phyloP scores from a whole-genome alignment of 2,329 filamentous ascomycete genomes.

The Talaromyces sp. region DNA sequence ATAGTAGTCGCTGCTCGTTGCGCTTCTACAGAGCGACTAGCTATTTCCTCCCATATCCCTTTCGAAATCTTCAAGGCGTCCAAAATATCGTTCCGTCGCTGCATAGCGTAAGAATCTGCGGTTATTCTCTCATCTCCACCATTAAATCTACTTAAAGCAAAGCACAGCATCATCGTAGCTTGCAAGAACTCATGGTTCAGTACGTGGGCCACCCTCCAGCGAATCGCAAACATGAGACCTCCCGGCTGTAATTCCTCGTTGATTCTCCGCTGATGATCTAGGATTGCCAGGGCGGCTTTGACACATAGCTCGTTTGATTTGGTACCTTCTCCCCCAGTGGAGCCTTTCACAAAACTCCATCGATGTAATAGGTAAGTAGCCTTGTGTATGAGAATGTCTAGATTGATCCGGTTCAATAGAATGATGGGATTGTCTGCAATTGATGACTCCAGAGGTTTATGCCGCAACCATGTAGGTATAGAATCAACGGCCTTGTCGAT shows the following conservation, averaged over 20 bases:
- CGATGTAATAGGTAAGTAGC: constrained; percentile 15
- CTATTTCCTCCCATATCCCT: constrained; percentile 8
- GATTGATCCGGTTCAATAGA: constrained; percentile 14
- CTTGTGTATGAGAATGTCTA: constrained; percentile 16
- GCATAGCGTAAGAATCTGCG: not conserved
- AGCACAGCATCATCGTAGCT: constrained; percentile 15
- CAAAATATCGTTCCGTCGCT: constrained; percentile 8
- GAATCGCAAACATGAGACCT: constrained; percentile 12
- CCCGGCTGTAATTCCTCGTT: constrained; percentile 13
- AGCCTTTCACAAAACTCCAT: constrained; percentile 13
- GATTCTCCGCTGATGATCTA: constrained; percentile 47
- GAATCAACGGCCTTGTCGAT: constrained; percentile 8
- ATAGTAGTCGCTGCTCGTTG: constrained; percentile 12
- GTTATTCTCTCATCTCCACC: not conserved
- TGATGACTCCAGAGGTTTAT: constrained; percentile 10
- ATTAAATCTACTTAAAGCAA: constrained; percentile 7
- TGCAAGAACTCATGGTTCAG: constrained; percentile 15
- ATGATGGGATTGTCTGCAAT: constrained; percentile 10
- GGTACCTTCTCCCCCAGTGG: not conserved
- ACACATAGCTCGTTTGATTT: constrained; percentile 10
- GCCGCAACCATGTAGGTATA: constrained; percentile 7
- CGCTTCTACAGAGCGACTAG: constrained; percentile 4
- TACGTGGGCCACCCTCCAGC: constrained; percentile 8
- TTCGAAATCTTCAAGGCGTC: constrained; percentile 7
- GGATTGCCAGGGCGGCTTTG: constrained; percentile 55